Base-by-base conservation (phyloP, 2,329 filamentous ascomycete genomes). In the Microcera coccophila region DNA sequence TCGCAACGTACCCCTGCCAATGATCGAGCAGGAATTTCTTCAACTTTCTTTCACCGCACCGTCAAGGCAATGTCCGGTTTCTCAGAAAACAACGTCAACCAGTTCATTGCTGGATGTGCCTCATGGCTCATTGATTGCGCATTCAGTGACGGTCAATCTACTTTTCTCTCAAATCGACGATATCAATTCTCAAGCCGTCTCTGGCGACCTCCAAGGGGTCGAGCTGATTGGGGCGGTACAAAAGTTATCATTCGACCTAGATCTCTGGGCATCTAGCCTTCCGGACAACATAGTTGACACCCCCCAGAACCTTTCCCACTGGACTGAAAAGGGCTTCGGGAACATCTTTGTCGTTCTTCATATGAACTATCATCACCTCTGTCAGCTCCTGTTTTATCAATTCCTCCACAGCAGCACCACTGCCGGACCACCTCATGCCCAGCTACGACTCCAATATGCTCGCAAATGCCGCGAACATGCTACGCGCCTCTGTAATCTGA, bases 311-410 rank as follows among this genome's bases (percentile, higher is more conserved):
- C 54, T 74, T 3, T 49, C 58, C 3, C 50, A 51, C 5, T 69
- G 66, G 39, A 54, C 63, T n/a, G 48, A 55, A 0, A 54, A 65
- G 21, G 68, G 69, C 2, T 61, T 72, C 3, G 71, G 71, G 3
- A 60, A 66, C 4, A 61, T 66, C 16, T 74, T 72, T 40, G 64
- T 69, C 2, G 68, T 68, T 1, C 59, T 75, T 2, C 68, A 74
- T 45, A 54, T 74, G 2, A 69, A 70, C 3, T 73, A 72, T 44
- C 68, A 74, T 38, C 65, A 74, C 50, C 73, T 68, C 45, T 62
- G 64, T 4, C 66, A 71, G 38, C 59, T 74, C n/a, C 62, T 75
- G 4, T 72, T 68, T 54, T 75, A 73, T 44, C 69, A 68, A 38
- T 74, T 70, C 47, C 60, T 74, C 1, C 54, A 60, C 24, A 42